Base-by-base conservation (phyloP, 2,329 filamentous ascomycete species). In the Salinomyces thailandicus region DNA sequence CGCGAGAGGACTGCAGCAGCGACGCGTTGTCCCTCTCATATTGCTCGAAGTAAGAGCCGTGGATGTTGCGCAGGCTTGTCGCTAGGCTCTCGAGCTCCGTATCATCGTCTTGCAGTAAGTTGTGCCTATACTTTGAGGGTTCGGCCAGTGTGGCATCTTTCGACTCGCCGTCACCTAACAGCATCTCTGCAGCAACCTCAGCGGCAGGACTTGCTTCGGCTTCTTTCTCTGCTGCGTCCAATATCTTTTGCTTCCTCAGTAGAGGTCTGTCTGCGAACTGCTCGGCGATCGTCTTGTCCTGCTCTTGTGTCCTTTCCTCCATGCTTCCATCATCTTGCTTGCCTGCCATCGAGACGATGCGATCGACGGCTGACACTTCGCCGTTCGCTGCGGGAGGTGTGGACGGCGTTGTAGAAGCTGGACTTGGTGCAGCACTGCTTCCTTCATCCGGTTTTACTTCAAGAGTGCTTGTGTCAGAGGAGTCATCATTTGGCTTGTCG, bases 191-290 rank as follows among this genome's bases (percentile, higher is more conserved):
- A 14, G 67, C 66, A 20, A 68, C 64, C 33, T 69, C 69, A 12
- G 68, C 66, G 2, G 64, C 62, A 5, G 61, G 60, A 2, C 60
- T 60, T 39, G 67, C 42, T 71, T 73, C 37, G 66, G 49, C 72
- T 24, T 73, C 70, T 27, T 85, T 78, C 48, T 87, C 83, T 51
- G 86, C 83, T 18, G 85, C 83, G 52, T 98, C 91, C 15, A 95
- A 71, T 56, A 86, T 72, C 52, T 94, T 83, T 59, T 98, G 91
- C 64, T 93, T 81, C 55, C 91, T 85, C n/a, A 93, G 66, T 18
- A 98, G 64, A 0, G 91, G 91, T 11, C 89, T 75, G 44, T 95
- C 86, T 42, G 79, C 84, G 13, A 96, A 72, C 60, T 98, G 91
- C 42, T 86, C 85, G 54, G 87, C 81, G 33, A 98, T 73, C 1